Evolutionary conservation across 2,329 filamentous ascomycete species (phyloP).

Genomic region (Hymenoscyphus infarciens): DNA sequence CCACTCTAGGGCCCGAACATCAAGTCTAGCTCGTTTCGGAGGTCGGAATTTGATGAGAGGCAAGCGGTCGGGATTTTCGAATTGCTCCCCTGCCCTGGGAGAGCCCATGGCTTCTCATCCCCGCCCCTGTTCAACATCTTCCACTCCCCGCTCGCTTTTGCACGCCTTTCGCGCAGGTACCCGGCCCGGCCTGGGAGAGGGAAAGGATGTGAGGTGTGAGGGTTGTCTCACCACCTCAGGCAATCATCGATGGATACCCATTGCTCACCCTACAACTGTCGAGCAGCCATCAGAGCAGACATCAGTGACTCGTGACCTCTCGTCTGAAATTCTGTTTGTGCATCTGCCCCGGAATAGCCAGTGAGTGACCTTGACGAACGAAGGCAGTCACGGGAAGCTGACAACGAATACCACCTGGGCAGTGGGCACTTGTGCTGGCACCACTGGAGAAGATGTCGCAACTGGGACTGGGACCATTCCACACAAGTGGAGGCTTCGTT

Average conservation of each 20-base stretch:
- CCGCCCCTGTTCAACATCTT: neutral
- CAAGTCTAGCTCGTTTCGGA: neutral
- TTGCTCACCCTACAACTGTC: constrained; percentile 4
- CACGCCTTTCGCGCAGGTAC: constrained; percentile 12
- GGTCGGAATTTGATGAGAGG: neutral
- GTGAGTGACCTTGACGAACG: neutral
- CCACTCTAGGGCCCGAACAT: neutral
- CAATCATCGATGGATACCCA: neutral
- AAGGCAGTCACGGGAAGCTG: constrained; percentile 7
- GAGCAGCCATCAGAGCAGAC: neutral
- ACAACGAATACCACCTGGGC: constrained; percentile 10
- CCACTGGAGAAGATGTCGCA: constrained; percentile 3
- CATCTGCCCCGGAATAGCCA: neutral
- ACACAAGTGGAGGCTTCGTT: neutral
- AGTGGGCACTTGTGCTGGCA: constrained; percentile 7
- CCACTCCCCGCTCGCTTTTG: constrained; percentile 6
- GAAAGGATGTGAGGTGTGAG: neutral
- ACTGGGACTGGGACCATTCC: neutral
- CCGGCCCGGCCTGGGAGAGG: constrained; percentile 1
- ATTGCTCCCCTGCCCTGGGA: neutral
- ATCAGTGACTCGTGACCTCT: constrained; percentile 2
- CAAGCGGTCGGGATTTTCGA: constrained; percentile 1
- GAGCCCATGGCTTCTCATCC: neutral
- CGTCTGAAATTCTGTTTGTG: constrained; percentile 3
- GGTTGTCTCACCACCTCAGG: constrained; percentile 5